phyloP scores from a whole-genome alignment of 2,329 filamentous ascomycete genomes.

The Scedosporium boydii region DNA sequence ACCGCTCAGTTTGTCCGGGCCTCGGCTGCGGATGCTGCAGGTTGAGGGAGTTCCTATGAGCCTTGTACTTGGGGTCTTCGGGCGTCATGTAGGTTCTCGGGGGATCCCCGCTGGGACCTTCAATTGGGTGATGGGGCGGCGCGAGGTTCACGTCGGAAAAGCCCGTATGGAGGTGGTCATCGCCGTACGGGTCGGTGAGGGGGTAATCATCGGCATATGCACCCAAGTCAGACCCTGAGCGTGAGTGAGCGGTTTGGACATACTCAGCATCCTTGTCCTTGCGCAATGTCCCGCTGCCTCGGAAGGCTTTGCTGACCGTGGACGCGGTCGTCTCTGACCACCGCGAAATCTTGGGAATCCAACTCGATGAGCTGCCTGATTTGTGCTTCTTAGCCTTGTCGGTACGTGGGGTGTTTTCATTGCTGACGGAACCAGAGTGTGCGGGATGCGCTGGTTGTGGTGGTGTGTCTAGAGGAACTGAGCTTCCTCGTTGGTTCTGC shows the following conservation, averaged over 20 bases:
- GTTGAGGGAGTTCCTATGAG: conserved; percentile 71
- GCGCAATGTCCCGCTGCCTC: conserved; percentile 46
- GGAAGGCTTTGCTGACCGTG: conserved; percentile 70
- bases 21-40: conserved; percentile 72
- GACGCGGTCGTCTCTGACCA: conserved; percentile 97
- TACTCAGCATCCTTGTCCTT: conserved; percentile 49
- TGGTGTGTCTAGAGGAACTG: conserved; percentile 47
- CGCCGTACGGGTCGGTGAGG: conserved; percentile 43
- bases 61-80: conserved; percentile 72
- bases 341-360: conserved; percentile 86
- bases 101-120: conserved; percentile 18
- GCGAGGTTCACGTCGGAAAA: conserved; percentile 44
- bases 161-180: conserved; percentile 50
- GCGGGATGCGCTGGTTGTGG: conserved; percentile 39
- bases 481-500: conserved; percentile 31
- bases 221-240: conserved; percentile 66
- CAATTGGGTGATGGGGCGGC: conserved; percentile 15
- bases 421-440: conserved; percentile 42
- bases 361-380: conserved; percentile 66
- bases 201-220: conserved; percentile 52
- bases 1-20: conserved; percentile 62
- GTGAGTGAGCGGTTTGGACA: conserved; percentile 43
- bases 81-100: conserved; percentile 43
- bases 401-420: conserved; percentile 66
- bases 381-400: conserved; percentile 83